phyloP scores from a whole-genome alignment of 1,284 basidiomycete species.

The Trichosporon ovoides region DNA sequence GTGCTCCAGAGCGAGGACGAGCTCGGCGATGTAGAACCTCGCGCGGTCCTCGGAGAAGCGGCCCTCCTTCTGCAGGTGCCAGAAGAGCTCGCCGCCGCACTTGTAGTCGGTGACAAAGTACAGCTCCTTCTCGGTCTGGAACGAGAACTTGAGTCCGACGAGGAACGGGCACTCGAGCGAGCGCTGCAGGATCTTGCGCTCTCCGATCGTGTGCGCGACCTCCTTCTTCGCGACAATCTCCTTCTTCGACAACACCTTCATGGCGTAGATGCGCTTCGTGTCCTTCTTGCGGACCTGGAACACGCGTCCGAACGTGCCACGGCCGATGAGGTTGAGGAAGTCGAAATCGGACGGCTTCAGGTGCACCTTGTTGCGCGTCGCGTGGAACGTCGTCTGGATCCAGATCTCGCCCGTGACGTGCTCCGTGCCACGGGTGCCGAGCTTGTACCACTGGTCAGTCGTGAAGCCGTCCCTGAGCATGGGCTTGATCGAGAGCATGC shows the following conservation, averaged over 20 bases:
- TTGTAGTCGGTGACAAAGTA: slow-evolving; percentile 99
- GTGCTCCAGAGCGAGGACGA: slow-evolving; percentile 89
- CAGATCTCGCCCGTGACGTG: slow-evolving; percentile 85
- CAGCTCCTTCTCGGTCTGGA: slow-evolving; percentile 92
- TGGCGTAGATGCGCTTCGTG: slow-evolving; percentile 98
- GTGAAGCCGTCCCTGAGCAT: slow-evolving; percentile 82
- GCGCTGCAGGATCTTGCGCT: slow-evolving; percentile 95
- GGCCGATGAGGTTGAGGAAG: slow-evolving; percentile 96
- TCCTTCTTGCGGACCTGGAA: slow-evolving; percentile 98
- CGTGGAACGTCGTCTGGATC: slow-evolving; percentile 89
- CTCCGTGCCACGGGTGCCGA: slow-evolving; percentile 72
- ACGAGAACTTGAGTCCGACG: slow-evolving; percentile 96
- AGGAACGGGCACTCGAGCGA: slow-evolving; percentile 94
- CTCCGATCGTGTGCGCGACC: slow-evolving; percentile 97
- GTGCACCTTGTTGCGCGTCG: slow-evolving; percentile 73
- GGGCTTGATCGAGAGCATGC: slow-evolving; percentile 85
- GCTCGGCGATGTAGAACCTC: slow-evolving; percentile 90
- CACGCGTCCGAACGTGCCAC: slow-evolving; percentile 97
- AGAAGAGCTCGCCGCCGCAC: slow-evolving; percentile 95
- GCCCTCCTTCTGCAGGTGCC: slow-evolving; percentile 94
- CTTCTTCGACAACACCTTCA: slow-evolving; percentile 98
- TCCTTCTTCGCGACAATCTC: slow-evolving; percentile 99
- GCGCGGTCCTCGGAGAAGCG: slow-evolving; percentile 88
- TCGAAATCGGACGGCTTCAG: slow-evolving; percentile 92
- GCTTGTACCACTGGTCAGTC: slow-evolving; percentile 94